A percentile compares a stretch with the other conserved stretches of the same genome.
Conservation (phyloP, 2,329 filamentous ascomycete genomes). For the Exophiala phaeomuriformis region DNA sequence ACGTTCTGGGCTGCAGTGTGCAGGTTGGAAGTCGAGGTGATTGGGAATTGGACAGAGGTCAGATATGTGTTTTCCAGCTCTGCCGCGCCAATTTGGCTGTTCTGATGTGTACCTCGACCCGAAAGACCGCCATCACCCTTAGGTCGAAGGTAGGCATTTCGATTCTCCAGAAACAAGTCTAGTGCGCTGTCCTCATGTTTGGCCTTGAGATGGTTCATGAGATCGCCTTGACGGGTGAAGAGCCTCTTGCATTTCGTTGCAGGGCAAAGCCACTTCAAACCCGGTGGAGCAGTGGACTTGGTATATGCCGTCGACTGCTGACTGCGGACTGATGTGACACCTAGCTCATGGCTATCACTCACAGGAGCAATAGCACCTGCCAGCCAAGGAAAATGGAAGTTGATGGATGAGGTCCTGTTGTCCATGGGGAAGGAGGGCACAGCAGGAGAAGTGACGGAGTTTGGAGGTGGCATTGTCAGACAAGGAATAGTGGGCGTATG, state of each 20-base stretch:
- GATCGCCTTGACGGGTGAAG: conserved; percentile 13
- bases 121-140: too few relatives aligned
- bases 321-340: neutral
- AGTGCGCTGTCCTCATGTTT: neutral
- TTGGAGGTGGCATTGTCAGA: too few relatives aligned
- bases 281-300: conserved; percentile 13
- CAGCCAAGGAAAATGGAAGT: neutral
- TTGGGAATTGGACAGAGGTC: too few relatives aligned
- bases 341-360: too few relatives aligned
- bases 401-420: neutral
- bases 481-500: neutral
- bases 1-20: too few relatives aligned
- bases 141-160: neutral
- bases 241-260: conserved; percentile 15
- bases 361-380: neutral
- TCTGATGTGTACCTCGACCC: too few relatives aligned
- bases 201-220: conserved; percentile 12
- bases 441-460: neutral
- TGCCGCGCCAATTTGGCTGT: too few relatives aligned
- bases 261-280: conserved; percentile 12
- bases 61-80: too few relatives aligned
- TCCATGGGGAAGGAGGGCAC: neutral
- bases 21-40: too few relatives aligned
- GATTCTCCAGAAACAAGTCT: conserved; percentile 8
- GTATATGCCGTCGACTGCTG: neutral